Evolutionary conservation across 306 rosid species (phyloP).

Genomic region (Ormosia emarginata): DNA sequence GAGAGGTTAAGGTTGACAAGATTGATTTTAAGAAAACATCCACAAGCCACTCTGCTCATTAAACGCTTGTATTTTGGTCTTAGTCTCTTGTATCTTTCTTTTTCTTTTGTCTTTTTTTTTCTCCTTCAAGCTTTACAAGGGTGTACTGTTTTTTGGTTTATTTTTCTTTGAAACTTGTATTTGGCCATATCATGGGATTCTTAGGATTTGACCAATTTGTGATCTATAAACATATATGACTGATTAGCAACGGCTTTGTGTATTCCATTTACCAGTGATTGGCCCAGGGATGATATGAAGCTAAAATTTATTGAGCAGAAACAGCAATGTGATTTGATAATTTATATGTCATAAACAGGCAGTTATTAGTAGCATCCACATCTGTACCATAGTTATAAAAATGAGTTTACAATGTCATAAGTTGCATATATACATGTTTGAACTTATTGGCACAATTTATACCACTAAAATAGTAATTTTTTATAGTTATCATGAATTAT

Average conservation of each 20-base stretch:
- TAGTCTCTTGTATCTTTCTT: not conserved
- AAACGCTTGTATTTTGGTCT: constrained; percentile 24
- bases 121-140: constrained; percentile 9
- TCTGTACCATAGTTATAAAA: not conserved
- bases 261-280: not conserved
- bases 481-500: too few species aligned
- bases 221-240: constrained; percentile 4
- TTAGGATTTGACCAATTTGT: constrained; percentile 20
- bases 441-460: too few species aligned
- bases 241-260: not conserved
- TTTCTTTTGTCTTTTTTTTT: not conserved
- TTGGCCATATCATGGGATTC: constrained; percentile 17
- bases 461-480: too few species aligned
- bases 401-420: not conserved
- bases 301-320: not conserved
- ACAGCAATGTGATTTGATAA: not conserved
- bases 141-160: not conserved
- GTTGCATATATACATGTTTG: not conserved
- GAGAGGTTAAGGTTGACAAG: constrained; percentile 99
- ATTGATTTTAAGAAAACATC: constrained; percentile 97
- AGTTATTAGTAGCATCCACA: not conserved
- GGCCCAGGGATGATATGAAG: not conserved
- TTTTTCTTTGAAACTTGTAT: constrained; percentile 22
- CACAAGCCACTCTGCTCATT: constrained; percentile 60
- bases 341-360: not conserved